Conservation (phyloP, 805 yeast species). For the Schizosaccharomyces osmophilus region DNA sequence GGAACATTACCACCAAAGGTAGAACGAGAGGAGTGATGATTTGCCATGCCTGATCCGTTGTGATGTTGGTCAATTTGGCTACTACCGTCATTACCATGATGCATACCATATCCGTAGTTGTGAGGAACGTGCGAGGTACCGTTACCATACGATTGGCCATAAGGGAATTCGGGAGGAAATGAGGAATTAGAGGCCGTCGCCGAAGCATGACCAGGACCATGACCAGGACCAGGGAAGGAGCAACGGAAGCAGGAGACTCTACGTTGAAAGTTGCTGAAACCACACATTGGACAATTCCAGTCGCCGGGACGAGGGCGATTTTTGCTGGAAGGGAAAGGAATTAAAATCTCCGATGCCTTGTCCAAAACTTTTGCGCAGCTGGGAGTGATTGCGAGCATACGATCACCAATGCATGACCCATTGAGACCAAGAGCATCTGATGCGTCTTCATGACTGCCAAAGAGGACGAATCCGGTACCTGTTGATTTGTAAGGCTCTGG, state of each 20-base stretch:
- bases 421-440: conserved; percentile 51
- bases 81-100: conserved; percentile 7
- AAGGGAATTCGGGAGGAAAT: conserved; percentile 1
- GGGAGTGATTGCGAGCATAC: conserved; percentile 64
- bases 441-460: conserved; percentile 69
- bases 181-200: conserved; percentile 18
- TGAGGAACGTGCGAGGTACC: not conserved
- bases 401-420: conserved; percentile 51
- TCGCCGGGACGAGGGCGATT: conserved; percentile 91
- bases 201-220: conserved; percentile 41
- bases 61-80: conserved; percentile 7
- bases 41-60: not conserved
- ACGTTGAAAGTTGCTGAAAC: conserved; percentile 81
- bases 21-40: conserved; percentile 10
- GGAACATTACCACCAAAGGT: conserved; percentile 35
- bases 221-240: conserved; percentile 55
- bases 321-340: conserved; percentile 64
- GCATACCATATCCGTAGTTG: conserved; percentile 4
- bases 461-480: conserved; percentile 62
- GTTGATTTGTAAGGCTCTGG: conserved; percentile 28
- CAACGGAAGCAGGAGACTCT: conserved; percentile 86
- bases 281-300: conserved; percentile 95
- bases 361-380: conserved; percentile 58
- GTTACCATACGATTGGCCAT: not conserved
- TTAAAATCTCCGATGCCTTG: conserved; percentile 53